phyloP scores from a whole-genome alignment of 2,329 filamentous ascomycete species.

The Paracoccidioides lutzii region DNA sequence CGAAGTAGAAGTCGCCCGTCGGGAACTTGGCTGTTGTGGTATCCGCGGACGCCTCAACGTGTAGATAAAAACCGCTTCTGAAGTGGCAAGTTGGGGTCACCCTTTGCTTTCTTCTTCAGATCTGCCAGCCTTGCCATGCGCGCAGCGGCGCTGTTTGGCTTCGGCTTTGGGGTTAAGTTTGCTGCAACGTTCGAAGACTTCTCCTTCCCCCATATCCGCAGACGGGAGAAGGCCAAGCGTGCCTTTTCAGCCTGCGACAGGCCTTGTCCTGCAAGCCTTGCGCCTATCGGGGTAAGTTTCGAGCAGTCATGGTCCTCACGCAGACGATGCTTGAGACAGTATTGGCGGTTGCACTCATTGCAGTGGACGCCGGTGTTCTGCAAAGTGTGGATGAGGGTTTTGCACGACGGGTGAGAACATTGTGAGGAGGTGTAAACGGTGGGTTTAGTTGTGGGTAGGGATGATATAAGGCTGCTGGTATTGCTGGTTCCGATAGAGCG shows the following conservation, averaged over 20 bases:
- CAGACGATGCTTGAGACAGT: constrained; percentile 40
- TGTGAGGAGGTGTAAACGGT: constrained; percentile 43
- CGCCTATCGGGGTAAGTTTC: constrained; percentile 53
- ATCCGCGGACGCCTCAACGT: constrained; percentile 79
- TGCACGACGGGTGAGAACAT: constrained; percentile 38
- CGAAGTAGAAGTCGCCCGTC: constrained; percentile 68
- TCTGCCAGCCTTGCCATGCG: constrained; percentile 58
- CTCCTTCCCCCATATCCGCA: constrained; percentile 67
- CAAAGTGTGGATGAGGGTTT: constrained; percentile 40
- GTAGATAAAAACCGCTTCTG: constrained; percentile 81
- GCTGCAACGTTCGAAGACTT: constrained; percentile 55
- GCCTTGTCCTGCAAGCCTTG: constrained; percentile 32
- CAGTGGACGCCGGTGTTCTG: constrained; percentile 40
- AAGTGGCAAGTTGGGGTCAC: constrained; percentile 63
- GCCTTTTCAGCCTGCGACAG: constrained; percentile 48
- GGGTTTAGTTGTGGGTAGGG: constrained; percentile 33
- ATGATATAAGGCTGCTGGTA: constrained; percentile 18
- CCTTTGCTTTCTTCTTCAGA: constrained; percentile 79
- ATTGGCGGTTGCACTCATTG: constrained; percentile 35
- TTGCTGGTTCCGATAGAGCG: constrained; percentile 17
- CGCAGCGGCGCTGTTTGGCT: constrained; percentile 50
- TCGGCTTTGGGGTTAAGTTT: constrained; percentile 51
- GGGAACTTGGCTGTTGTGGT: constrained; percentile 75
- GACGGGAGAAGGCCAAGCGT: constrained; percentile 58
- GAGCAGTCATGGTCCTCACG: constrained; percentile 68